phyloP scores from a whole-genome alignment of 2,329 filamentous ascomycete genomes.

The Diplodia scrobiculata region DNA sequence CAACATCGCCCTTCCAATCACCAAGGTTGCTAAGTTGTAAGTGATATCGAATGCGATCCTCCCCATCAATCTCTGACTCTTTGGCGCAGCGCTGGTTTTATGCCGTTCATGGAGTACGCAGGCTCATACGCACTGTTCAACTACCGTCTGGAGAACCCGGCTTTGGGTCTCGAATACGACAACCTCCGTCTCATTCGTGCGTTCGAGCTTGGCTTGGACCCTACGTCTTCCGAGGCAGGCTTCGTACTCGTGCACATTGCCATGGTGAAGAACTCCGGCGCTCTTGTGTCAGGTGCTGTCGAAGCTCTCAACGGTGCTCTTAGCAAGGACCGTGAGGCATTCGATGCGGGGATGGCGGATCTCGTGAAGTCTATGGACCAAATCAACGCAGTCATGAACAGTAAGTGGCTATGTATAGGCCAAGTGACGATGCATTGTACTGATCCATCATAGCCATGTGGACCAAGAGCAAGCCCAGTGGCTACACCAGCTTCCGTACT shows the following conservation, averaged over 20 bases:
- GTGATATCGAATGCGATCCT: slow-evolving; percentile 44
- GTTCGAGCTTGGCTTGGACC: slow-evolving; percentile 87
- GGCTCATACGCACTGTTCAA: slow-evolving; percentile 66
- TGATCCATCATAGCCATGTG: slow-evolving; percentile 67
- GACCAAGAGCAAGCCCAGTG: slow-evolving; percentile 77
- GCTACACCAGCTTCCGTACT: slow-evolving; percentile 88
- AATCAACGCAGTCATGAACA: slow-evolving; percentile 80
- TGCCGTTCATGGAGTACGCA: slow-evolving; percentile 88
- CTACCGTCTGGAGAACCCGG: slow-evolving; percentile 61
- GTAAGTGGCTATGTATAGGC: slow-evolving; percentile 43
- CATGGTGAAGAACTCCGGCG: slow-evolving; percentile 86
- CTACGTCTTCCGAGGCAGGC: slow-evolving; percentile 83
- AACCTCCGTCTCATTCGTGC: slow-evolving; percentile 83
- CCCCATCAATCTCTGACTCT: background rate
- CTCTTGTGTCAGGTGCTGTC: slow-evolving; percentile 72
- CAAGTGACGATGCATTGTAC: background rate
- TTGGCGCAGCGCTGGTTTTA: slow-evolving; percentile 65
- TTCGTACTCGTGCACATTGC: slow-evolving; percentile 96
- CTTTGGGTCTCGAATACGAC: slow-evolving; percentile 57
- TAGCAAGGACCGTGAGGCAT: slow-evolving; percentile 52
- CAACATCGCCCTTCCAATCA: slow-evolving; percentile 77
- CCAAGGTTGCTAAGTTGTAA: slow-evolving; percentile 81
- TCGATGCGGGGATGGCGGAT: slow-evolving; percentile 58
- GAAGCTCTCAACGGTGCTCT: slow-evolving; percentile 61
- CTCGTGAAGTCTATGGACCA: slow-evolving; percentile 65